Percentiles rank a stretch among this genome's conserved stretches.
These are phyloP conservation scores for Termitomyces sp. DNA, from an alignment of 768 basidiomycete species.

Conservation along the genomic window DNA sequence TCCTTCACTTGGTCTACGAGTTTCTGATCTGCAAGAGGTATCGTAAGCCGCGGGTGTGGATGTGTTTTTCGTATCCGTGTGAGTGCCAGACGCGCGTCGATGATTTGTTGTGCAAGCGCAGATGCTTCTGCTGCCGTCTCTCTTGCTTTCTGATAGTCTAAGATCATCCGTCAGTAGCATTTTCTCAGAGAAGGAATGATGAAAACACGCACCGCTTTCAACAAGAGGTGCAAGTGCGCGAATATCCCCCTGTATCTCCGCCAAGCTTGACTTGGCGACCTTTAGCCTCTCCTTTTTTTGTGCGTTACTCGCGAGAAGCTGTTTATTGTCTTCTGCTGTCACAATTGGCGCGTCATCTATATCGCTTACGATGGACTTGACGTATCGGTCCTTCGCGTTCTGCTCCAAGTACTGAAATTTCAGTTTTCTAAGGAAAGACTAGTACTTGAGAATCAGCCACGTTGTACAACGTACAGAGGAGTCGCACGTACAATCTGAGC, in stretches of 20 bases:
- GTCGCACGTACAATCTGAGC: constrained; percentile 48
- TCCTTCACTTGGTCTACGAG: constrained; percentile 72
- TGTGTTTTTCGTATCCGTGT: constrained; percentile 78
- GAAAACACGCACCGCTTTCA: constrained; percentile 46
- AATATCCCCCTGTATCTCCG: constrained; percentile 58
- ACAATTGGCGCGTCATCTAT: constrained; percentile 78
- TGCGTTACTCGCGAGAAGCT: constrained; percentile 51
- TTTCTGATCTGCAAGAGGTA: constrained; percentile 65
- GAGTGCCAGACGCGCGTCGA: constrained; percentile 76
- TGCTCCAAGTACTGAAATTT: constrained; percentile 90
- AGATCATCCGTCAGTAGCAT: neutral
- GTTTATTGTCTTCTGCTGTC: constrained; percentile 74
- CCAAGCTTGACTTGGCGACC: constrained; percentile 54
- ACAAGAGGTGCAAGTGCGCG: constrained; percentile 59
- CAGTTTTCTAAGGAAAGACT: constrained; percentile 74
- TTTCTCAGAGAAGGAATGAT: neutral
- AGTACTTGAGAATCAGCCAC: neutral
- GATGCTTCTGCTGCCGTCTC: constrained; percentile 48
- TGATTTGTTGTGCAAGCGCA: constrained; percentile 65
- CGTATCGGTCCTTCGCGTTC: constrained; percentile 85
- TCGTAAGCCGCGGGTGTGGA: constrained; percentile 74
- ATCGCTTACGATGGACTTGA: constrained; percentile 82
- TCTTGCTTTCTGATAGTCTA: constrained; percentile 59
- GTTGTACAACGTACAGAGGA: neutral
- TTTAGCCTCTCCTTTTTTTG: constrained; percentile 69